phyloP scores from a whole-genome alignment of 495 filamentous ascomycete species.

The Platismatia glauca region DNA sequence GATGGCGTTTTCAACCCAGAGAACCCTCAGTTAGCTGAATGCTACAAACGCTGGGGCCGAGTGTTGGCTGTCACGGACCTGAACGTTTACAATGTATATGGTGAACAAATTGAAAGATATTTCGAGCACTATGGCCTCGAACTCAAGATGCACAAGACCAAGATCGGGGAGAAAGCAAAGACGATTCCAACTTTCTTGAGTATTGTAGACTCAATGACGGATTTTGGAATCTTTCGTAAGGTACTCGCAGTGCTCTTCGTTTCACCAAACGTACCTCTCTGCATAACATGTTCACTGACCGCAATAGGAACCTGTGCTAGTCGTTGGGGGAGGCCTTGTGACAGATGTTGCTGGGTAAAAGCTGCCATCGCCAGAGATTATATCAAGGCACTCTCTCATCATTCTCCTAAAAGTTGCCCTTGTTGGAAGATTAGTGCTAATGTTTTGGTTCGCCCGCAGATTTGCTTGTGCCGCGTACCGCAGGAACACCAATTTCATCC shows the following conservation, averaged over 20 bases:
- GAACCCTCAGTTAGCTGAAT: slow-evolving; percentile 45
- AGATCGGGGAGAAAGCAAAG: slow-evolving; percentile 58
- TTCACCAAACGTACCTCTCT: background rate
- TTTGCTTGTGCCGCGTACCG: slow-evolving; percentile 53
- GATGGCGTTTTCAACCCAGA: slow-evolving; percentile 49
- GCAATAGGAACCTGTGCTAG: slow-evolving; percentile 50
- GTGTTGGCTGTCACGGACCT: slow-evolving; percentile 52
- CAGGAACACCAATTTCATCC: slow-evolving; percentile 47
- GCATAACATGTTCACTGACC: slow-evolving; percentile 15
- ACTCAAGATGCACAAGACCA: slow-evolving; percentile 53
- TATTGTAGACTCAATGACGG: slow-evolving; percentile 55
- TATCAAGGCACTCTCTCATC: slow-evolving; percentile 37
- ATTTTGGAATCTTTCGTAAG: slow-evolving; percentile 56
- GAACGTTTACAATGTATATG: slow-evolving; percentile 53
- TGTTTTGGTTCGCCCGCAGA: slow-evolving; percentile 26
- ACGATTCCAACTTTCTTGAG: slow-evolving; percentile 49
- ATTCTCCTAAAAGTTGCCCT: slow-evolving; percentile 23
- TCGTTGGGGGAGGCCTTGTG: slow-evolving; percentile 54
- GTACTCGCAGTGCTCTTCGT: slow-evolving; percentile 26
- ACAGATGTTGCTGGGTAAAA: slow-evolving; percentile 57
- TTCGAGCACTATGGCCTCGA: slow-evolving; percentile 45
- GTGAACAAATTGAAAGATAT: slow-evolving; percentile 47
- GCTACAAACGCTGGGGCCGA: slow-evolving; percentile 49
- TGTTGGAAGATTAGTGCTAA: slow-evolving; percentile 15
- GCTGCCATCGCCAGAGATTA: slow-evolving; percentile 29